These are phyloP conservation scores for Suillus luteus DNA, from an alignment of 768 basidiomycete species.

Conservation along the genomic window DNA sequence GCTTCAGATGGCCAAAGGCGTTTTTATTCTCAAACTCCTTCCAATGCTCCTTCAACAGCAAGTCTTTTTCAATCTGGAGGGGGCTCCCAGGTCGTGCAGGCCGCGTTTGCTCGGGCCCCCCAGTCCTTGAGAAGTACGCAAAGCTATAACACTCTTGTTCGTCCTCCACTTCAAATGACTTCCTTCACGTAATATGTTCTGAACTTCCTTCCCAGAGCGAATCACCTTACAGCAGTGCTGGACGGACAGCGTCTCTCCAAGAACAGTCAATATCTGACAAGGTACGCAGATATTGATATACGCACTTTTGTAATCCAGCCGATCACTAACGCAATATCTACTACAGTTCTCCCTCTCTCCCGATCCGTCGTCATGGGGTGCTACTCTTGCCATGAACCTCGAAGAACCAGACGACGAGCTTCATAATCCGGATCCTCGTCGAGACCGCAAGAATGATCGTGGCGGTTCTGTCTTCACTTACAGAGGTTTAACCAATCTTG, in stretches of 20 bases:
- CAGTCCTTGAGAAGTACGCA: constrained; percentile 37
- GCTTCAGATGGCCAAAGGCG: constrained; percentile 41
- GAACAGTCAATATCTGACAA: constrained; percentile 60
- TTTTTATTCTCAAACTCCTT: constrained; percentile 41
- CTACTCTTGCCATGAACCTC: constrained; percentile 57
- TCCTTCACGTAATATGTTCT: constrained; percentile 1
- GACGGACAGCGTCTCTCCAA: constrained; percentile 30
- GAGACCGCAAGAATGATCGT: constrained; percentile 57
- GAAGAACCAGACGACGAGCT: constrained; percentile 68
- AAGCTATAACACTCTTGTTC: constrained; percentile 46
- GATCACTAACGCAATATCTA: not conserved
- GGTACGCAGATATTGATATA: constrained; percentile 32
- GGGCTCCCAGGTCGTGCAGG: constrained; percentile 38
- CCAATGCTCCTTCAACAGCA: constrained; percentile 51
- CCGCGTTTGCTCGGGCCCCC: constrained; percentile 45
- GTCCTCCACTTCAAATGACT: constrained; percentile 17
- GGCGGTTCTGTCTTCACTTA: constrained; percentile 62
- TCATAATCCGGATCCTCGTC: constrained; percentile 71
- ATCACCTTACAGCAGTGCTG: constrained; percentile 41
- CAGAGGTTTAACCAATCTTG: constrained; percentile 71
- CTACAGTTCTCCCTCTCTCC: constrained; percentile 71
- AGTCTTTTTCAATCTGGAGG: constrained; percentile 47
- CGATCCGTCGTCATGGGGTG: constrained; percentile 73
- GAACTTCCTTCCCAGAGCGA: constrained; percentile 34
- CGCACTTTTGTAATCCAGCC: not conserved